These are phyloP conservation scores for Boletus insuetus DNA, from an alignment of 768 basidiomycete species.

Conservation along the genomic window DNA sequence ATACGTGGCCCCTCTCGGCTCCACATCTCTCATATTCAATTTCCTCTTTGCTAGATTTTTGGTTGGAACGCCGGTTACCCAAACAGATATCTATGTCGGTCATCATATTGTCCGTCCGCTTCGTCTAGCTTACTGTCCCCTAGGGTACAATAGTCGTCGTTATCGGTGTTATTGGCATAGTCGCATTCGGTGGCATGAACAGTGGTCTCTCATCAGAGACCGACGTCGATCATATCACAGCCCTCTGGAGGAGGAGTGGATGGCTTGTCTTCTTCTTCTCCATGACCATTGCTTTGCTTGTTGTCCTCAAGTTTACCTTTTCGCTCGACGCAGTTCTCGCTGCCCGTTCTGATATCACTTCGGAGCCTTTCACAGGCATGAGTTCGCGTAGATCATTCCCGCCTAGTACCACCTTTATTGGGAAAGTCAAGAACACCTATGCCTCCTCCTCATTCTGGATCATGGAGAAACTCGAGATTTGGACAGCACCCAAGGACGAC, in stretches of 20 bases:
- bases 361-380: conserved; percentile 50
- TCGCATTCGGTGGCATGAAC: conserved; percentile 83
- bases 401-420: conserved; percentile 26
- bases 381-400: conserved; percentile 26
- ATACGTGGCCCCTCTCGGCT: conserved; percentile 95
- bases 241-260: conserved; percentile 79
- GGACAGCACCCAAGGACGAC: conserved; percentile 81
- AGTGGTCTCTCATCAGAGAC: conserved; percentile 74
- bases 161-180: conserved; percentile 82
- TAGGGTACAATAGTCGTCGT: conserved; percentile 84
- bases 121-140: not conserved
- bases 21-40: conserved; percentile 93
- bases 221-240: conserved; percentile 70
- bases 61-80: conserved; percentile 82
- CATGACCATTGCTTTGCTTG: conserved; percentile 66
- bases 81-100: conserved; percentile 76
- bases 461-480: conserved; percentile 62
- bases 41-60: conserved; percentile 91
- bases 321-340: conserved; percentile 73
- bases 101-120: not conserved
- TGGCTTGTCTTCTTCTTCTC: conserved; percentile 92
- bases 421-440: conserved; percentile 42
- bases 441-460: conserved; percentile 48
- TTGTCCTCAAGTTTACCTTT: conserved; percentile 64
- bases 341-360: conserved; percentile 66